Percentiles rank a stretch among this genome's conserved stretches.
phyloP scores from a whole-genome alignment of 169 alveolate genomes.

The Plasmodium vinckei region DNA sequence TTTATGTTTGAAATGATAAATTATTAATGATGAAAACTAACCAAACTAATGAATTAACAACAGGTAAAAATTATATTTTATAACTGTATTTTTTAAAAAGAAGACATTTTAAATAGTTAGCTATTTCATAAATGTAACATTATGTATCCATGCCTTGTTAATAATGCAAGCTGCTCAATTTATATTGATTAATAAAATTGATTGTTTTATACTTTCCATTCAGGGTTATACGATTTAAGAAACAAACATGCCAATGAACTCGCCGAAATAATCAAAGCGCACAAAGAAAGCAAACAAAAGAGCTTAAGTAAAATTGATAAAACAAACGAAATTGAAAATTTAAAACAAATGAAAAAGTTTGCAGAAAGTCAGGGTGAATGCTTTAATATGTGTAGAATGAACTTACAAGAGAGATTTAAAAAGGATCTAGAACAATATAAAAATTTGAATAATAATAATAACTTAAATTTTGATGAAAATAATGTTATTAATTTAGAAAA shows the following conservation, averaged over 20 bases:
- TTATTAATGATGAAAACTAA: conserved; percentile 23
- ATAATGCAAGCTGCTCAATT: too few relatives aligned
- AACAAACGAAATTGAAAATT: conserved; percentile 21
- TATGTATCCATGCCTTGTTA: too few relatives aligned
- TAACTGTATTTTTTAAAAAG: background rate
- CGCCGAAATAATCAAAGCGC: conserved; percentile 25
- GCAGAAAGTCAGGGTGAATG: conserved; percentile 52
- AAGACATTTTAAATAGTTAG: too few relatives aligned
- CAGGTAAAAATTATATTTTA: conserved; percentile 8
- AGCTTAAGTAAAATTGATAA: conserved; percentile 1
- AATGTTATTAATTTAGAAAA: conserved; percentile 36
- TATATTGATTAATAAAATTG: too few relatives aligned
- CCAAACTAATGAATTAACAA: conserved; percentile 14
- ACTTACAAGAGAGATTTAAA: conserved; percentile 43
- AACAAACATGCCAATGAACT: conserved; percentile 43
- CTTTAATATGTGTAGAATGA: conserved; percentile 30
- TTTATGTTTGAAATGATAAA: background rate
- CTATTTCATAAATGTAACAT: too few relatives aligned
- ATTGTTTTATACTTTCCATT: background rate
- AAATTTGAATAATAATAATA: conserved; percentile 31
- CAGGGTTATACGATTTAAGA: conserved; percentile 57
- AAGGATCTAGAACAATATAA: conserved; percentile 26
- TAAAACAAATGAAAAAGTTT: conserved; percentile 23
- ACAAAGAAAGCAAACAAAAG: conserved; percentile 31
- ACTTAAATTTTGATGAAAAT: conserved; percentile 29